Base-by-base conservation (phyloP, 345 rosid genomes). In the Eucalyptus lansdowneana region DNA sequence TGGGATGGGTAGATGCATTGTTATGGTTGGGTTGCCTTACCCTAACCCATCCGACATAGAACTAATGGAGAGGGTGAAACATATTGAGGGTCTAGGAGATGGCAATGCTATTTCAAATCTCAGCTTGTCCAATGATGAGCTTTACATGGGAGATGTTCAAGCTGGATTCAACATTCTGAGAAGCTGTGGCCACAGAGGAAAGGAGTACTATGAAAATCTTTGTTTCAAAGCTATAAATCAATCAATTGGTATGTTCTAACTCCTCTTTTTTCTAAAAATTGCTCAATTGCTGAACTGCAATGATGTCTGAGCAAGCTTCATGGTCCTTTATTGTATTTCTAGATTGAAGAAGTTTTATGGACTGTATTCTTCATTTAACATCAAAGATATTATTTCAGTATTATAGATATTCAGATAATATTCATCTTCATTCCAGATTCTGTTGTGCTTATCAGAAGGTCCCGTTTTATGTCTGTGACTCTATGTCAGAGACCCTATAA, bases 171-270 rank as follows among this genome's bases (percentile, higher is more conserved):
- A 90, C 90, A 91, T 97, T 85, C 94, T 97, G 50, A 95, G 94
- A 92, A 95, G 94, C 88, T 97, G 99, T 95, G 94, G 90, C 91
- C 91, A 89, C 91, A 93, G 98, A 93, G 99, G 99, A 85, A 94
- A 94, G 88, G 98, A 96, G 42, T 97, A 97, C 92, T 97, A 97
- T 88, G 99, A 97, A 93, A 97, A 97, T 90, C 95, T 97, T 89
- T 97, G 99, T 96, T 96, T 97, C 97, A 97, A 97, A 94, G 98
- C 99, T 47, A 98, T 97, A 86, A 97, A 97, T 91, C 98, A 97
- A 94, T 97, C 99, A 31, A 95, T 97, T 11, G 99, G 99, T 97
- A 90, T 89, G 95, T 90, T 51, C 90, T 86, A 37, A 56, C 91
- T 80, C 65, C 14, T 50, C 87, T 27, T 24, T 86, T 16, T 50